A percentile compares a stretch with the other conserved stretches of the same genome.
These are phyloP conservation scores for Arthroderma sp. DNA, from an alignment of 2,329 filamentous ascomycete species.

Conservation along the genomic window DNA sequence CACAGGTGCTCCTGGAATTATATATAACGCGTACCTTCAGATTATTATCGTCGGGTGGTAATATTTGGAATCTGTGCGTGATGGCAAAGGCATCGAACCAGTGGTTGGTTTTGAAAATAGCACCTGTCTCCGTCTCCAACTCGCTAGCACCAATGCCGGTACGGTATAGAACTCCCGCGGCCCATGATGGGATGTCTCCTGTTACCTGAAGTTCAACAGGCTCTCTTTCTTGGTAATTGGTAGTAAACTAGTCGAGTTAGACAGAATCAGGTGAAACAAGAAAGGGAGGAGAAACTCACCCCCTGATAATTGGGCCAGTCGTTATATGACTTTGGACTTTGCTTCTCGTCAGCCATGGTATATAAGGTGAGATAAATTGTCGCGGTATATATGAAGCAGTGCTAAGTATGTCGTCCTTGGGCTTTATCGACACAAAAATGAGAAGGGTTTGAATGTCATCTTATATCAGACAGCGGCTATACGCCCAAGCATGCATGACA, in stretches of 20 bases:
- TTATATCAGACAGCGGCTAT: too few relatives aligned
- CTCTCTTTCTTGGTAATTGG: slow-evolving; percentile 49
- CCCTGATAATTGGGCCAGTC: slow-evolving; percentile 42
- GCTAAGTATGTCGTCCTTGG: too few relatives aligned
- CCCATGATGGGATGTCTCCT: slow-evolving; percentile 57
- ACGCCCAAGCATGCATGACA: too few relatives aligned
- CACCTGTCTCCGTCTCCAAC: slow-evolving; percentile 47
- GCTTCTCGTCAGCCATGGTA: background rate
- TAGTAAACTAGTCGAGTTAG: slow-evolving; percentile 45
- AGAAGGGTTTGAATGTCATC: too few relatives aligned
- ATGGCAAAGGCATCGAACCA: slow-evolving; percentile 73
- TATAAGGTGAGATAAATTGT: background rate
- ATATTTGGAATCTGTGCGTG: slow-evolving; percentile 59
- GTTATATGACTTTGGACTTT: slow-evolving; percentile 18
- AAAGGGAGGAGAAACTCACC: slow-evolving; percentile 21
- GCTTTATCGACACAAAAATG: too few relatives aligned
- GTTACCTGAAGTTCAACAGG: slow-evolving; percentile 51
- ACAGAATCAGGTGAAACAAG: slow-evolving; percentile 6
- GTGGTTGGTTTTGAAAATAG: slow-evolving; percentile 49
- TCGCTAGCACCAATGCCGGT: slow-evolving; percentile 58
- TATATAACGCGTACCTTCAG: slow-evolving; percentile 44
- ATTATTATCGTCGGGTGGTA: slow-evolving; percentile 26
- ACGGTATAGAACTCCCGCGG: slow-evolving; percentile 58
- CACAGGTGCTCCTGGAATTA: slow-evolving; percentile 55
- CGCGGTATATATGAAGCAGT: too few relatives aligned